Percentiles rank a stretch among this genome's conserved stretches.
These are phyloP conservation scores for Dendrothele bispora DNA, from an alignment of 768 basidiomycete genomes.

Conservation along the genomic window DNA sequence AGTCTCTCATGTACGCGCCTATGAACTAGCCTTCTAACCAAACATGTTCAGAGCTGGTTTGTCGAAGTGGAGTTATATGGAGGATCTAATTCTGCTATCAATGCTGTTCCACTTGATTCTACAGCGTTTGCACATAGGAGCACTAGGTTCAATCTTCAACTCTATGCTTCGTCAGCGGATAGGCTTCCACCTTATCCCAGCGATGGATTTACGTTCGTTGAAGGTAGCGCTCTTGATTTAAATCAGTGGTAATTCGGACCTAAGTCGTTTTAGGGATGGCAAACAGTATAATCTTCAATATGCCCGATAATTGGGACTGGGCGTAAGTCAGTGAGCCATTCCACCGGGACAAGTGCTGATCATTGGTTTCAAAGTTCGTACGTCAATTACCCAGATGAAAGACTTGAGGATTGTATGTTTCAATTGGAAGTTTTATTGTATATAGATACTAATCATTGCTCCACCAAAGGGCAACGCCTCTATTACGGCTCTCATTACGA, in stretches of 20 bases:
- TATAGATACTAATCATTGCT: background rate
- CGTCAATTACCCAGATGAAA: conserved; percentile 44
- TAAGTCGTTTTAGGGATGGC: no score
- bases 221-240: no score
- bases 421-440: background rate
- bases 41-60: conserved; percentile 28
- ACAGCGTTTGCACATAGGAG: conserved; percentile 48
- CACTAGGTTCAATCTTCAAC: conserved; percentile 46
- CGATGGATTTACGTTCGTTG: conserved; percentile 43
- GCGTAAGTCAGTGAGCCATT: no score
- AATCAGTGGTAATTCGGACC: no score
- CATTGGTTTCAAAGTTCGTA: no score
- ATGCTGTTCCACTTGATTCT: conserved; percentile 33
- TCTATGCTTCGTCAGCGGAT: conserved; percentile 44
- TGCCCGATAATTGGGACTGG: no score
- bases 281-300: no score
- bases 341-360: no score
- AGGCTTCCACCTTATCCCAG: conserved; percentile 40
- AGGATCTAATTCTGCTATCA: conserved; percentile 46
- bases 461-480: conserved; percentile 34
- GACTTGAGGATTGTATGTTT: conserved; percentile 33
- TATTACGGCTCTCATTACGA: conserved; percentile 37
- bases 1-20: background rate
- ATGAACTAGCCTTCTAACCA: background rate
- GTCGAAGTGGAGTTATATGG: conserved; percentile 44